Evolutionary conservation across 805 yeast species (phyloP), one percentile per base, ranked within the genome.

Genomic region (Candida taoyuanica): DNA sequence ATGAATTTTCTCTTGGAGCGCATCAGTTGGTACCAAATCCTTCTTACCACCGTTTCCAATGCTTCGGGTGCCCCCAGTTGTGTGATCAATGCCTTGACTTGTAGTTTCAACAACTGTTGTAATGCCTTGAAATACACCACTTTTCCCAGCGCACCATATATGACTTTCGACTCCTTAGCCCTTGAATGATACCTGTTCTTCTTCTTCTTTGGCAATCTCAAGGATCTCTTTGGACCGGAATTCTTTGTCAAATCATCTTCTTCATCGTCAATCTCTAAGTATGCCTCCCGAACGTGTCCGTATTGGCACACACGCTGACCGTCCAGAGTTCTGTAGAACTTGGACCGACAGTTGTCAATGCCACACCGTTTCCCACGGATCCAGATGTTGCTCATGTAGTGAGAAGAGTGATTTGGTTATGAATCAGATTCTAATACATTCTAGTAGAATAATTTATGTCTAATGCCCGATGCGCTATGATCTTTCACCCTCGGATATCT

Each of bases 211-310:
- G 37, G 36, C 18, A 28, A 6, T 14, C 30, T 15, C 35, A 73
- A 36, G 17, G 82, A 53, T 40, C 85, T 65, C 51, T 75, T 68
- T 5, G 86, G 77, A 11, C 67, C 63, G 11, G 70, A 70, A 31
- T 57, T 63, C 21, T 60, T 59, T 4, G 33, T 30, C 25, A 72
- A 80, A 43, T 74, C 82, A 43, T 80, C 91, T n/a, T 81, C 88
- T 33, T 86, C 95, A 52, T 86, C 91, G 46, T 84, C 85, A 45
- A 78, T 69, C 56, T 86, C 95, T 19, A 83, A 55, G 45, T 80
- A 83, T 25, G 89, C 88, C 47, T 81, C 91, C 60, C 76, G 74
- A 16, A 89, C 88, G 62, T 91, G 98, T 5, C 98, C 98, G 53
- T 74, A 82, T 52, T 85, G 91, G 58, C 98, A 91, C 9, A 89